Conservation (phyloP, 257 asterid species). For the Nicotiana sylvestris region DNA sequence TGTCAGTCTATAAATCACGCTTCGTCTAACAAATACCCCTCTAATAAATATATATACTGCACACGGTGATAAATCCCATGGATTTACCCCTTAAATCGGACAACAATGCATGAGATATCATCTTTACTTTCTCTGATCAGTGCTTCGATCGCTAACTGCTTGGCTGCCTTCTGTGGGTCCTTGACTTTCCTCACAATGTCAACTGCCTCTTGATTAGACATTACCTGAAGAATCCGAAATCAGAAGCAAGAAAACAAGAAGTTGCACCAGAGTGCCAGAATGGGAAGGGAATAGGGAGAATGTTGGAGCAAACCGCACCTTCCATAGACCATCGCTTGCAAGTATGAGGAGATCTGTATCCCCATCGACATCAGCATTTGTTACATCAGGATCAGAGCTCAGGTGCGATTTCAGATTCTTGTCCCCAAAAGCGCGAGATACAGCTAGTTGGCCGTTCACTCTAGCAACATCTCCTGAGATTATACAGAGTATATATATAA, state of each 20-base stretch:
- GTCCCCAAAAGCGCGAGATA: conserved; percentile 92
- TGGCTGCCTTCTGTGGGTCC: conserved; percentile 90
- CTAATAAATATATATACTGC: conserved; percentile 33
- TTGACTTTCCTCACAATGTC: conserved; percentile 66
- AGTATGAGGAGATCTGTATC: conserved; percentile 73
- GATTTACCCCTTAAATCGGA: conserved; percentile 54
- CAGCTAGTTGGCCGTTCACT: conserved; percentile 87
- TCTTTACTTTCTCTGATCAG: conserved; percentile 81
- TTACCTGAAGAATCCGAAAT: conserved; percentile 43
- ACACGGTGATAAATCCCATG: background rate
- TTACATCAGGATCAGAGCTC: conserved; percentile 75
- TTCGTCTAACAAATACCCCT: conserved; percentile 14
- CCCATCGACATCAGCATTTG: conserved; percentile 43
- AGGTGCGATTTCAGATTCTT: conserved; percentile 78
- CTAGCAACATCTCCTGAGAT: conserved; percentile 85
- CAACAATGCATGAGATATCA: conserved; percentile 84
- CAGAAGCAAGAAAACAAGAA: background rate
- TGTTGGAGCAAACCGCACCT: conserved; percentile 33
- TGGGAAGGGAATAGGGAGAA: background rate
- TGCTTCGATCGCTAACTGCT: conserved; percentile 65
- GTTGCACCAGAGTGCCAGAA: background rate
- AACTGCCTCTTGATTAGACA: conserved; percentile 91
- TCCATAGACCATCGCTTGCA: conserved; percentile 95
- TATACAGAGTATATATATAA: conserved; percentile 2
- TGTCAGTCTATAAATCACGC: conserved; percentile 14